A percentile compares a stretch with the other conserved stretches of the same genome.
Conservation (phyloP, 495 filamentous ascomycete genomes). For the Aspergillus bridgeri region DNA sequence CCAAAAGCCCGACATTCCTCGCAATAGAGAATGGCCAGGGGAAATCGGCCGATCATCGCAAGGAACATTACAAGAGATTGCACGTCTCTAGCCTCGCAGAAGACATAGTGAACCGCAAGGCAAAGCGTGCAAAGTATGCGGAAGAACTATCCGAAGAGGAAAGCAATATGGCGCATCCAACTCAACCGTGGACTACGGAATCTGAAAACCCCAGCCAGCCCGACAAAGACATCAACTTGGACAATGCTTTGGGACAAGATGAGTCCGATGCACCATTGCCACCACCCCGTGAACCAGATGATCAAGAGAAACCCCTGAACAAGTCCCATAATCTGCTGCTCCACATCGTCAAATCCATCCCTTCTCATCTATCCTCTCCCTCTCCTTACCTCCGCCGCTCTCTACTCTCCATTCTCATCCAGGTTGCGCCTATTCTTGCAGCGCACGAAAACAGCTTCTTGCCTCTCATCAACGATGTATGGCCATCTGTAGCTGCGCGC, state of each 20-base stretch:
- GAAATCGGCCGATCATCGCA: constrained; percentile 32
- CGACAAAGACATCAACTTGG: constrained; percentile 26
- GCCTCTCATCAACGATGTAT: constrained; percentile 83
- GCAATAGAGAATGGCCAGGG: constrained; percentile 41
- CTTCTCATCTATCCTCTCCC: constrained; percentile 80
- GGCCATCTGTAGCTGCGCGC: constrained; percentile 70
- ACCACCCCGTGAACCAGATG: constrained; percentile 48
- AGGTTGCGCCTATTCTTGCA: constrained; percentile 63
- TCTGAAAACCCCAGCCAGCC: constrained; percentile 28
- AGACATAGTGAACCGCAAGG: constrained; percentile 34
- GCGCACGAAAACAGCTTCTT: constrained; percentile 77
- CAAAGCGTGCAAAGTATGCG: constrained; percentile 30
- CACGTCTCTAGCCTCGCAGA: constrained; percentile 37
- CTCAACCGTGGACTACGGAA: constrained; percentile 35
- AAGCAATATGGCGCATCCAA: constrained; percentile 31
- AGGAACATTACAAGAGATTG: constrained; percentile 34
- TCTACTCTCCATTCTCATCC: constrained; percentile 69
- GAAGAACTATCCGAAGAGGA: constrained; percentile 33
- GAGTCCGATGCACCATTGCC: constrained; percentile 40
- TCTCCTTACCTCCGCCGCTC: constrained; percentile 73
- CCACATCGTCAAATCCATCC: constrained; percentile 66
- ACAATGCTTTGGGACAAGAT: constrained; percentile 30
- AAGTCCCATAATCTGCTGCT: constrained; percentile 60
- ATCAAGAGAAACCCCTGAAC: constrained; percentile 50
- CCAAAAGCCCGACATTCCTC: constrained; percentile 57